Evolutionary conservation across 176 grass and related monocot genomes (phyloP), one percentile per base, ranked within the genome.

Genomic region (Zizania latifolia): DNA sequence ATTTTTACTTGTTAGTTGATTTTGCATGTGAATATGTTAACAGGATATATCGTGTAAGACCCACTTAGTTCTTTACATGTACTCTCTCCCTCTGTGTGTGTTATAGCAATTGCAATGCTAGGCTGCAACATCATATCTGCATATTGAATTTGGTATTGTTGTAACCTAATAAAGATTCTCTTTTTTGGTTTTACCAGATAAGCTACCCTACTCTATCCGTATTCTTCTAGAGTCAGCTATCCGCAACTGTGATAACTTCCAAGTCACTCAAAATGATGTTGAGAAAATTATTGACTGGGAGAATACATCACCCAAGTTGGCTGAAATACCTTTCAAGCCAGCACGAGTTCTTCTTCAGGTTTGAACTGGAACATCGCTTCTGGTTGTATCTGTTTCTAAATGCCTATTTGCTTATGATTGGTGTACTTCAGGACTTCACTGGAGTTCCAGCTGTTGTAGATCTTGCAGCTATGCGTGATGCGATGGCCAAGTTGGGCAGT

Each of bases 261-360:
- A 97, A 78, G 93, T 97, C 64, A 93, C 63, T 29, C 74, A 82
- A 29, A 89, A 67, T 76, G 93, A 97, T 82, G 90, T 97, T 2
- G 85, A 93, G 72, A 97, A 97, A 65, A 97, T 97, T 41, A 87
- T 97, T 77, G 93, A 97, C 55, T 97, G 93, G 93, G 90, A 93
- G 75, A 97, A 91, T 48, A 86, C 83, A 63, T 82, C 93, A 64
- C 85, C 90, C 38, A 93, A 97, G 90, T 55, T 89, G 57, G 93
- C 92, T 38, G 93, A 97, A 61, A 97, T 97, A 65, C 88, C 90
- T 39, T 97, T 97, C 74, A 97, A 97, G 60, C 93, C 93, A 80
- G 93, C 93, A 50, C 90, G 93, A 73, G 90, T 97, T 71, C 90
- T 97, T 76, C 88, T 97, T 35, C 90, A 93, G 93, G 93, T 97